These are phyloP conservation scores for Neonectria neomacrospora DNA, from an alignment of 2,329 filamentous ascomycete species.

Conservation along the genomic window DNA sequence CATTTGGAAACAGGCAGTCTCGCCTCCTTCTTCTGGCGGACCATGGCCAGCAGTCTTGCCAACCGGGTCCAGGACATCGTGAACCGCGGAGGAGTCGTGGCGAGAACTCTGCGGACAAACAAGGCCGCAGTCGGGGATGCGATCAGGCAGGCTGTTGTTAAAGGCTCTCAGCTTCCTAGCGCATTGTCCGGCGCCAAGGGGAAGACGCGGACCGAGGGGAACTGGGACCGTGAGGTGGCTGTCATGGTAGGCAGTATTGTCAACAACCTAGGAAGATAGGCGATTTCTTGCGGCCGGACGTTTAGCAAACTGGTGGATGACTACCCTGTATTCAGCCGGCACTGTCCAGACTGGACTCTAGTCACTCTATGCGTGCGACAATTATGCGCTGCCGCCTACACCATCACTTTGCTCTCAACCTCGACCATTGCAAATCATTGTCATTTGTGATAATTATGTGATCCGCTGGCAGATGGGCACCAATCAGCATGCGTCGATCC, in stretches of 20 bases:
- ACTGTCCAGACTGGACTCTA: too few relatives aligned
- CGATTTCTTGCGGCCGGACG: background rate
- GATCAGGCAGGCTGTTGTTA: constrained; percentile 83
- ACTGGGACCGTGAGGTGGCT: constrained; percentile 90
- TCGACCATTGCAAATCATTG: background rate
- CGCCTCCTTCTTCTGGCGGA: constrained; percentile 93
- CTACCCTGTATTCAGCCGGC: too few relatives aligned
- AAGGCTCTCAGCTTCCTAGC: constrained; percentile 76
- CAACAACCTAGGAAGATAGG: constrained; percentile 60
- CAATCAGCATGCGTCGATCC: constrained; percentile 35
- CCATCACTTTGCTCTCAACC: too few relatives aligned
- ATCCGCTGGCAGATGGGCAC: constrained; percentile 23
- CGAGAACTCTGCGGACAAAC: constrained; percentile 82
- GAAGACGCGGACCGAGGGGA: constrained; percentile 59
- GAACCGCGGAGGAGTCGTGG: constrained; percentile 82
- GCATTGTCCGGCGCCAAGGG: constrained; percentile 57
- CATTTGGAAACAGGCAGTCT: constrained; percentile 89
- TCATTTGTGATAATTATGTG: constrained; percentile 12
- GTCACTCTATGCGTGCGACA: background rate
- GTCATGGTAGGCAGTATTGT: constrained; percentile 93
- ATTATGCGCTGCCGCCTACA: background rate
- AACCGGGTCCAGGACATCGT: constrained; percentile 86
- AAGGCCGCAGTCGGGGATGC: constrained; percentile 79
- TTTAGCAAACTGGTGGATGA: background rate
- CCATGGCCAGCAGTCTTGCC: constrained; percentile 81